Evolutionary conservation across 2,329 filamentous ascomycete species (phyloP), one percentile per base, ranked within the genome.

Genomic region (Penicillium sp.): DNA sequence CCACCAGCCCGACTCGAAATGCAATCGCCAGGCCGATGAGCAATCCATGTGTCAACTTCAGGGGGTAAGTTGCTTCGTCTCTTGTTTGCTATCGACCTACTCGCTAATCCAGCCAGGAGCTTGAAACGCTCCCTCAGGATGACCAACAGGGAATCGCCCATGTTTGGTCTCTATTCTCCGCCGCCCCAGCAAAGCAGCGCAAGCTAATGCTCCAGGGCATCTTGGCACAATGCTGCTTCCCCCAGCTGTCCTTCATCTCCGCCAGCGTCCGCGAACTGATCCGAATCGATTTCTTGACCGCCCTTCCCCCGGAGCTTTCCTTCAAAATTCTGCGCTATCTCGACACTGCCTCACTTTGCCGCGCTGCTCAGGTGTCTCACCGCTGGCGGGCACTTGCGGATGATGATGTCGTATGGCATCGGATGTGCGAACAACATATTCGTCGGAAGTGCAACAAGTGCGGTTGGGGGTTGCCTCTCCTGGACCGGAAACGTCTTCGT

Each of bases 371-470:
- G 71, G 94, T 99, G 49, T 97, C 91, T 69, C 84, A 86, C 52
- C 83, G 87, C 62, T 99, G 94, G 94, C 84, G 90, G 56, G 84
- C 84, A 51, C 78, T 99, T 33, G 93, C 94, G n/a, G 94, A 97
- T 64, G 93, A 97, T 67, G 93, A 99, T 70, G 89, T 96, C 7
- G 93, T 99, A 3, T 99, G 94, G 94, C 90, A 97, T 68, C 89
- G 88, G 58, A 97, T 97, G 92, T 99, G 94, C 69, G 91, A 96
- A 72, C 93, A 97, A 68, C 92, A 96, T 71, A 95, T 97, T 62
- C 90, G 95, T 69, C 81, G 91, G 54, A 96, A 96, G 69, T 97
- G 92, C 71, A 92, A 86, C 53, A 96, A 94, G 68, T 99, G 94
- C 68, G 93, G 94, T 20, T 97, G 92, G 91, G 94, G 94, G 2